phyloP scores from a whole-genome alignment of 306 rosid species.

The Bauhinia variegata region DNA sequence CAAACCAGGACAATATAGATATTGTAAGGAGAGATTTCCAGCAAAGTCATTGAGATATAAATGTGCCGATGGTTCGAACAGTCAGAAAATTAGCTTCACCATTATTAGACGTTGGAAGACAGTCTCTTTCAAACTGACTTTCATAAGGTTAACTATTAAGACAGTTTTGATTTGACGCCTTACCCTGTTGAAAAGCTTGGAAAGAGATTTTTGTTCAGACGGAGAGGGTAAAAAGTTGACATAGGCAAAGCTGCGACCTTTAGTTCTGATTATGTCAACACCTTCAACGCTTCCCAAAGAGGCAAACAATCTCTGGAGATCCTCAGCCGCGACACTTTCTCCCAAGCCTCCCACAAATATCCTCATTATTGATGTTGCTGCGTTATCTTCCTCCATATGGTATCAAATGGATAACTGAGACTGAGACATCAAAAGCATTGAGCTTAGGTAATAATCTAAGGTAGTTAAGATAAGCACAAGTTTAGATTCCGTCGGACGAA shows the following conservation, averaged over 20 bases:
- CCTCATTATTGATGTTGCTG: conserved; percentile 28
- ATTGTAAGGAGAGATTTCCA: not conserved
- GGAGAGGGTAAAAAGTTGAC: conserved; percentile 68
- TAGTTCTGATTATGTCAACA: conserved; percentile 66
- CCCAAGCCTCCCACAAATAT: conserved; percentile 80
- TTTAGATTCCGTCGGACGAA: too few relatives aligned
- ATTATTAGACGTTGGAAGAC: not conserved
- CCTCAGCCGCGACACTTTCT: conserved; percentile 54
- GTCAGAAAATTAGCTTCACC: too few relatives aligned
- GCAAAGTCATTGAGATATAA: not conserved
- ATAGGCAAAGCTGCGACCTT: conserved; percentile 81
- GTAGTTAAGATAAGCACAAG: too few relatives aligned
- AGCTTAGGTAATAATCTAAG: too few relatives aligned
- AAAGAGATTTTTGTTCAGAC: conserved; percentile 53
- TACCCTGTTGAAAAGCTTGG: conserved; percentile 76
- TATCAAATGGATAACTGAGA: not conserved
- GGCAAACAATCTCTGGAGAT: conserved; percentile 54
- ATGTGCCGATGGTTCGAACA: not conserved
- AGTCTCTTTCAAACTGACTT: not conserved
- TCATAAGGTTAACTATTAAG: not conserved
- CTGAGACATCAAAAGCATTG: too few relatives aligned
- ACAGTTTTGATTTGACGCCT: not conserved
- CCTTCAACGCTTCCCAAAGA: conserved; percentile 57
- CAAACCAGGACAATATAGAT: too few relatives aligned
- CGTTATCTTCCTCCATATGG: conserved; percentile 30